Base-by-base conservation (phyloP, 202 grass and related monocot species). In the Miscanthus sacchariflorus region DNA sequence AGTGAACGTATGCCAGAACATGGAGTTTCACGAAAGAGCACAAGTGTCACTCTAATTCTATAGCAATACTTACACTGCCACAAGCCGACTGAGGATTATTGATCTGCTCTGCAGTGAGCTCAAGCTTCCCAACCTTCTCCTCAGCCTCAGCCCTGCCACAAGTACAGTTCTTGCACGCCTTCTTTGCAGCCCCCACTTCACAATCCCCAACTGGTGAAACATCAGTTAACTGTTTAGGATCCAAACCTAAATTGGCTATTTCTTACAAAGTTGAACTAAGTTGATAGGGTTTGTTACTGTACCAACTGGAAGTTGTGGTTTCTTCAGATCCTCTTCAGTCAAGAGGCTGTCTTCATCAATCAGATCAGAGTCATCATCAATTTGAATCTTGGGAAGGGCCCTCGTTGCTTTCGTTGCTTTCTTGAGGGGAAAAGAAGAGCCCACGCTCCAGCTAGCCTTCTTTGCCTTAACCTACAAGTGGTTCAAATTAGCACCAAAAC, bases 341-440 rank as follows among this genome's bases (percentile, higher is more conserved):
- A 99, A 75, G 76, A 99, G 97, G 78, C 88, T 95, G 17, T 99
- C 97, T 91, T 99, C 94, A 40, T 99, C 93, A 69, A 99, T 99
- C 70, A 99, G 84, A 46, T 96, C 94, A 44, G 93, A 78, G 14
- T 93, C 97, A 18, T 99, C 94, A 36, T 87, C 89, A 71, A 99
- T 85, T 81, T 93, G 88, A 83, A 99, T 95, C 81, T 95, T 97
- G 5, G 93, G 94, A 91, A 99, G 85, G 63, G 82, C 81, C 66
- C 89, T 96, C 19, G 65, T 72, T 11, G 36, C 6, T 68, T 93
- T 95, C 10, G 65, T 76, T 14, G 36, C 4, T 68, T 95, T 99
- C 88, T 95, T 99, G 38, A 99, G 88, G 72, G 84, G 87, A 50
- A 99, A 97, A 40, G 97, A 99, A 46, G 97, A 97, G 17, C 97